Conservation (phyloP, 1,284 basidiomycete genomes). For the Xerocomus amazonicus region DNA sequence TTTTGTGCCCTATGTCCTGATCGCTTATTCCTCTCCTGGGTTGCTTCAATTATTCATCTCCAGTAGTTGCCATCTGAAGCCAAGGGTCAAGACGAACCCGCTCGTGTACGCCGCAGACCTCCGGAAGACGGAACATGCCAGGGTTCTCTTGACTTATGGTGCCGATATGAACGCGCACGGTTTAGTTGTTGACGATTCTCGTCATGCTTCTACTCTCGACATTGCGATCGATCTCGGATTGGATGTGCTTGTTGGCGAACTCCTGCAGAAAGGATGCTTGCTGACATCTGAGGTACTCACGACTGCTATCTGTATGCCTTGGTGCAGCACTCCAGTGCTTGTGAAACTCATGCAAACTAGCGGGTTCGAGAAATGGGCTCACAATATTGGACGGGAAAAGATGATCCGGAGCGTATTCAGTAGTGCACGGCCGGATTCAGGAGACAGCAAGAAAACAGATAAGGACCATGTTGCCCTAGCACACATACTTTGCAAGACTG, state of each 20-base stretch:
- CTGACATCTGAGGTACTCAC: background rate
- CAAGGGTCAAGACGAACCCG: background rate
- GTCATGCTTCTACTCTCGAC: background rate
- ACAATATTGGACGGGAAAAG: background rate
- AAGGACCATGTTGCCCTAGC: background rate
- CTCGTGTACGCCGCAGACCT: conserved; percentile 6
- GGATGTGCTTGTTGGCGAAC: background rate
- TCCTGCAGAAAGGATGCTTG: background rate
- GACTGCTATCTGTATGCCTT: conserved; percentile 1
- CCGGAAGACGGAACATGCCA: background rate
- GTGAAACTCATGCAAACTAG: background rate
- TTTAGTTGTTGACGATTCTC: background rate
- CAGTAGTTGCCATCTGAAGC: background rate
- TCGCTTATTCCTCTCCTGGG: background rate
- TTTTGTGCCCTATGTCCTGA: conserved; percentile 1
- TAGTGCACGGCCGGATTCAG: background rate
- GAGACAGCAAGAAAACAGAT: background rate
- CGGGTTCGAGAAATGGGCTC: conserved; percentile 3
- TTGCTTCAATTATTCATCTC: background rate
- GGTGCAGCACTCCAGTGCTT: conserved; percentile 3
- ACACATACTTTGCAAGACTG: background rate
- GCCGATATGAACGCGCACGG: background rate
- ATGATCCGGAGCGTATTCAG: conserved; percentile 1
- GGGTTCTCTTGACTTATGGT: background rate
- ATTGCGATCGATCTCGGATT: background rate